These are phyloP conservation scores for Nicotiana sylvestris DNA, from an alignment of 257 asterid genomes.

Conservation along the genomic window DNA sequence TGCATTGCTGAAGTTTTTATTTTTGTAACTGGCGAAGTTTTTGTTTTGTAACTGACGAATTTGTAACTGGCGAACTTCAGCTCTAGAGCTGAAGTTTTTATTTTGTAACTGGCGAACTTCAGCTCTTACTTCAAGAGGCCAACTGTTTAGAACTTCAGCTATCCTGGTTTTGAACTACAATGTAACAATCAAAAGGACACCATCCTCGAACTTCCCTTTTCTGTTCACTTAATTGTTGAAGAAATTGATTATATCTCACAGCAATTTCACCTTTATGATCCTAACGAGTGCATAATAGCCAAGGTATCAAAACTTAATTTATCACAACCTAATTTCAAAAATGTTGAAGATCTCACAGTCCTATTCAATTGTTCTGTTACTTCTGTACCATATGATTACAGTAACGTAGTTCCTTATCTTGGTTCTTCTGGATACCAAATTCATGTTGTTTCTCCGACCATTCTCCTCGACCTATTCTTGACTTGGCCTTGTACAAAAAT, in stretches of 20 bases:
- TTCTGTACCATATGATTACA: neutral
- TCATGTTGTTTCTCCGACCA: neutral
- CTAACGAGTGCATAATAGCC: neutral
- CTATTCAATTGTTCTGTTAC: neutral
- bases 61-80: no score
- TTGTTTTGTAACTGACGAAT: no score
- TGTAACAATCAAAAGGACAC: neutral
- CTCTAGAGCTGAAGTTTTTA: no score
- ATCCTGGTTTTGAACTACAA: neutral
- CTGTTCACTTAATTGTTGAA: neutral
- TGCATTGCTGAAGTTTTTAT: no score
- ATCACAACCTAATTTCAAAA: neutral
- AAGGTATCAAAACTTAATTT: neutral
- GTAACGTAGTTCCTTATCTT: neutral
- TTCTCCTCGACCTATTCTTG: rapidly evolving
- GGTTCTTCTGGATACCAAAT: neutral
- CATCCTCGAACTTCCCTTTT: neutral
- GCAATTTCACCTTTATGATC: neutral
- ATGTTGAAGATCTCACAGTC: neutral
- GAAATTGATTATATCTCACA: neutral
- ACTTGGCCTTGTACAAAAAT: neutral
- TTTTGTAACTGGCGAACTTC: no score
- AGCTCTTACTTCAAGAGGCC: no score
- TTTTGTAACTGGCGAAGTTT: no score
- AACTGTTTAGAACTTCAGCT: neutral